Evolutionary conservation across 805 yeast species (phyloP), one percentile per base, ranked within the genome.

Genomic region (Yamadazyma sp.): DNA sequence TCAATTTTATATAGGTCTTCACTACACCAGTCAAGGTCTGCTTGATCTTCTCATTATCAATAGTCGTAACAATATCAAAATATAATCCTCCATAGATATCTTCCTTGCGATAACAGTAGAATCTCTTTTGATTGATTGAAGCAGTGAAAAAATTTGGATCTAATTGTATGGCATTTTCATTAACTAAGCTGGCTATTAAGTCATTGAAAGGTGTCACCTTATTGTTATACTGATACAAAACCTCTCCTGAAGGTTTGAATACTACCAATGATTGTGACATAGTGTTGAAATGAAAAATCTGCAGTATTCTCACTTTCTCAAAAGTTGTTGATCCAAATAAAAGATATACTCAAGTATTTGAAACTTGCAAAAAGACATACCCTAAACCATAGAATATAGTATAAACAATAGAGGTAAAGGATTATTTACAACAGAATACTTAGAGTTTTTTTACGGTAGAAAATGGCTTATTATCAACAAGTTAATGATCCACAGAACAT

Each of bases 241-340:
- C 48, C 37, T 48, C 48, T 3, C 72, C 72, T 2, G 68, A 59
- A 6, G 62, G 52, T 30, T 48, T 44, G 32, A 65, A 66, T 19
- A 67, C 45, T 11, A 63, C 49, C 36, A 67, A 52, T 7, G 67
- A 63, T 28, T 65, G 70, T 10, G 71, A 67, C 72, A 66, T 65
- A 12, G 13, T 28, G 7, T 19, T 22, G 23, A 22, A 22, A 11
- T 11, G 23, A 11, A 22, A 22, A 11, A 22, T 22, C 7, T 10
- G 23, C 23, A 8, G 23, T 21, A n/a, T n/a, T n/a, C n/a, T n/a
- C n/a, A n/a, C n/a, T n/a, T n/a, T n/a, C n/a, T n/a, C n/a, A n/a
- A n/a, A n/a, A n/a, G n/a, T n/a, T n/a, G n/a, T n/a, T n/a, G n/a
- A n/a, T n/a, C n/a, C n/a, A n/a, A n/a, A n/a, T n/a, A n/a, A n/a